Evolutionary conservation across 495 filamentous ascomycete species (phyloP).

Genomic region (Aspergillus leporis): DNA sequence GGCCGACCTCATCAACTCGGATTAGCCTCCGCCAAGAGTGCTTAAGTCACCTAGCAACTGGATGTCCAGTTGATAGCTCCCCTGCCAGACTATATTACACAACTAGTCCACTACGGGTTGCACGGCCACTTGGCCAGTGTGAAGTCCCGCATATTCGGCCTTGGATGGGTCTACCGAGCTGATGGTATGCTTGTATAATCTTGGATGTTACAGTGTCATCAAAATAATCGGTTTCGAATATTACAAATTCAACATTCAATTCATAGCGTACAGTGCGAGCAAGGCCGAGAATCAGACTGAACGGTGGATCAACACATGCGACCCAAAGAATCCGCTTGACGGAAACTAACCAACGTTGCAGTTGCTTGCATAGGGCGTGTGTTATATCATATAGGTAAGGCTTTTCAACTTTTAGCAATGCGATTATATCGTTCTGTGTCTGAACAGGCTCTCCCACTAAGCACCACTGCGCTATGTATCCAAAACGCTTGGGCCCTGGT

Average conservation of each 20-base stretch:
- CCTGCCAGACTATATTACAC: background rate
- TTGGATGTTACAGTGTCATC: conserved; percentile 5
- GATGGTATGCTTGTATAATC: conserved; percentile 20
- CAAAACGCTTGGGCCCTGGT: too few species aligned
- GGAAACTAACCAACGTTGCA: conserved; percentile 17
- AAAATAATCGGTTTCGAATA: conserved; percentile 37
- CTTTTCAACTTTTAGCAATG: conserved; percentile 27
- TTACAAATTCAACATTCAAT: conserved; percentile 37
- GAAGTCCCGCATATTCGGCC: conserved; percentile 15
- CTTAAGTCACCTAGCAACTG: conserved; percentile 1
- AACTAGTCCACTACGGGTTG: background rate
- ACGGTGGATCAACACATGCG: conserved; percentile 42
- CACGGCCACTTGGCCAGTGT: conserved; percentile 8
- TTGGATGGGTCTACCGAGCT: conserved; percentile 23
- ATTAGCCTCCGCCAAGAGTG: conserved; percentile 9
- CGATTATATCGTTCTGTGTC: conserved; percentile 31
- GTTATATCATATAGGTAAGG: conserved; percentile 29
- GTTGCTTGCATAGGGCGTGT: conserved; percentile 7
- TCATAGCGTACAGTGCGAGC: conserved; percentile 44
- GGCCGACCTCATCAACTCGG: conserved; percentile 21
- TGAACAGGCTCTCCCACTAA: conserved; percentile 13
- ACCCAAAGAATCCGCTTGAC: conserved; percentile 37
- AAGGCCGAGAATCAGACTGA: conserved; percentile 35
- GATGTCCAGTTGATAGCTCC: background rate
- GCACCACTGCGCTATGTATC: too few species aligned